Evolutionary conservation across 192 early-diverging fungal species (phyloP), one percentile per base, ranked within the genome.

Genomic region (Dispira simplex): DNA sequence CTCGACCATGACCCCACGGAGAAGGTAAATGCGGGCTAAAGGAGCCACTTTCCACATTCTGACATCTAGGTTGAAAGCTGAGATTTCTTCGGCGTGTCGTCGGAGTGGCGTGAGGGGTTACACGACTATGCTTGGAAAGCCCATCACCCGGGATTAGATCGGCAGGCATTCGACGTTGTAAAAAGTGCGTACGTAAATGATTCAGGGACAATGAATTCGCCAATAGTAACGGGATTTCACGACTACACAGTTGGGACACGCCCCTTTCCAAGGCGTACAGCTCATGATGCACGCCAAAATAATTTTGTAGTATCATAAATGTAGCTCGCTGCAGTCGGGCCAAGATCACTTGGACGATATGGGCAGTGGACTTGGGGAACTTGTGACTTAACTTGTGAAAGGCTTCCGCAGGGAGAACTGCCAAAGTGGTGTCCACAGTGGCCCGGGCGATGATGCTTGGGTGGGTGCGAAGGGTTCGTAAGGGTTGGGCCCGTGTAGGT

Each of bases 281-380:
- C 63, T 96, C 92, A 55, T 86, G 83, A 5, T 88, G 87, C 48
- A 96, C 68, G 10, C 89, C 90, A 1, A 96, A 78, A 64, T 95
- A 98, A 60, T 86, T 80, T 68, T 91, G 85, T 60, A 95, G 83
- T 4, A 92, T 93, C 67, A 90, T 77, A 70, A 93, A 83, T 0
- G 96, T 97, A 46, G 96, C 94, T 0, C 96, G 83, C 73, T 97
- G 91, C 65, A 99, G 90, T 43, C 96, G 83, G 1, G 92, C 92
- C 66, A 99, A 67, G 64, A 99, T 95, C 16, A 97, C 93, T 65
- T 95, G 96, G 5, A 91, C 84, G 45, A 99, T 95, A 64, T 95
- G 91, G 43, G 96, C 89, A 0, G 89, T 91, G 0, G 95, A 88
- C 55, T 87, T 85, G 21, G 95, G 93, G 73, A 91, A 93, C 66